Evolutionary conservation across 257 asterid species (phyloP), one percentile per base, ranked within the genome.

Genomic region (Striga asiatica): DNA sequence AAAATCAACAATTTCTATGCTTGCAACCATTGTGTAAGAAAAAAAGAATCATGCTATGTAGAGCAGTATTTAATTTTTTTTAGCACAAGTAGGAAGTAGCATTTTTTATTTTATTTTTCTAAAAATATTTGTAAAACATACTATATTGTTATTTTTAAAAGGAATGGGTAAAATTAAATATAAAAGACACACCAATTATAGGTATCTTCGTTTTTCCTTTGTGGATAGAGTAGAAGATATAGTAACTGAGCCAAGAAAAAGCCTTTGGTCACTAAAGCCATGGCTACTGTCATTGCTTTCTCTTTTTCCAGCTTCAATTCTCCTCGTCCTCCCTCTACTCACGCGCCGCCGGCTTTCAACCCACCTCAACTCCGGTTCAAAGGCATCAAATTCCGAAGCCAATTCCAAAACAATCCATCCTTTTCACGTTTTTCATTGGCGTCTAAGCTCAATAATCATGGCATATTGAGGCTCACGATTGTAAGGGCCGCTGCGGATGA

Each of bases 231-330:
- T 12, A 54, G 41, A 25, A 20, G 47, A 10, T 43, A 12, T n/a
- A 41, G n/a, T 5, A 46, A 20, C 66, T 41, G 6, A 24, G 38
- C 62, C 52, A 16, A 29, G 42, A 24, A 24, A 29, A 5, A 21
- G 35, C 41, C 47, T 31, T 20, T 35, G 57, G 11, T 10, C 41
- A 34, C 48, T 13, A 19, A 48, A 34, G 46, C 54, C 54, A 81
- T 81, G 91, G 81, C 78, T 66, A 50, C 81, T n/a, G 28, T 67
- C 21, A 61, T 72, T 35, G 24, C 79, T 6, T 61, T 65, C 63
- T 64, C 76, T 18, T 13, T 66, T 49, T 67, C 58, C 56, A 53
- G 55, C 45, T 37, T 65, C 17, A 58, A 50, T 39, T 57, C 34
- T 41, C 56, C 17, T 50, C 25, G 41, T 42, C 56, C 6, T 43